phyloP scores from a whole-genome alignment of 805 yeast genomes.

The Metschnikowia baotianmanensis region DNA sequence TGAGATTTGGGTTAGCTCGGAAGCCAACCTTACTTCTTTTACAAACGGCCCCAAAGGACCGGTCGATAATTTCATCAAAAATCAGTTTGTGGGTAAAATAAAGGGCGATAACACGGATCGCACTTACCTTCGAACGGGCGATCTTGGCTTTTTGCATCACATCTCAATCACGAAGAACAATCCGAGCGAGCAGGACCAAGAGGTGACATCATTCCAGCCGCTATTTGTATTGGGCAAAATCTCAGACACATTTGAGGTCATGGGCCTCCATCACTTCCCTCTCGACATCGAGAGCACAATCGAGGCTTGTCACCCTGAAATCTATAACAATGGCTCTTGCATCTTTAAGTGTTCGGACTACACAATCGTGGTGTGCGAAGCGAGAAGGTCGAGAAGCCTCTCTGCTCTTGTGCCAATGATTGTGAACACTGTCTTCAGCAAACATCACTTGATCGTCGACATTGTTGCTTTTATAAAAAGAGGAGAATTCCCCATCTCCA shows the following conservation, averaged over 20 bases:
- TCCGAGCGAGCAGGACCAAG: slow-evolving; percentile 28
- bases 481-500: slow-evolving; percentile 63
- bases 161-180: slow-evolving; percentile 48
- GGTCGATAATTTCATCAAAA: slow-evolving; percentile 47
- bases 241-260: slow-evolving; percentile 82
- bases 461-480: slow-evolving; percentile 74
- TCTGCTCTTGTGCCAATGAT: slow-evolving; percentile 83
- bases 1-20: slow-evolving; percentile 94
- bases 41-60: slow-evolving; percentile 52
- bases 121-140: slow-evolving; percentile 84
- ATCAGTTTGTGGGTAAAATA: slow-evolving; percentile 62
- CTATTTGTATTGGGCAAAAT: slow-evolving; percentile 82
- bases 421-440: slow-evolving; percentile 72
- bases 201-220: slow-evolving; percentile 56
- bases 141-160: slow-evolving; percentile 86
- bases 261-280: slow-evolving; percentile 91
- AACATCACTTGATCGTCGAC: slow-evolving; percentile 80
- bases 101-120: slow-evolving; percentile 60
- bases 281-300: slow-evolving; percentile 65
- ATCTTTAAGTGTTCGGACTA: slow-evolving; percentile 81
- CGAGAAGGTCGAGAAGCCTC: slow-evolving; percentile 46
- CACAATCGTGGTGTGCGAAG: slow-evolving; percentile 71
- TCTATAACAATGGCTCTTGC: slow-evolving; percentile 57
- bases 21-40: slow-evolving; percentile 69
- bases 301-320: slow-evolving; percentile 51